These are phyloP conservation scores for Phyllosticta citribraziliensis DNA, from an alignment of 2,329 filamentous ascomycete genomes.

Conservation along the genomic window DNA sequence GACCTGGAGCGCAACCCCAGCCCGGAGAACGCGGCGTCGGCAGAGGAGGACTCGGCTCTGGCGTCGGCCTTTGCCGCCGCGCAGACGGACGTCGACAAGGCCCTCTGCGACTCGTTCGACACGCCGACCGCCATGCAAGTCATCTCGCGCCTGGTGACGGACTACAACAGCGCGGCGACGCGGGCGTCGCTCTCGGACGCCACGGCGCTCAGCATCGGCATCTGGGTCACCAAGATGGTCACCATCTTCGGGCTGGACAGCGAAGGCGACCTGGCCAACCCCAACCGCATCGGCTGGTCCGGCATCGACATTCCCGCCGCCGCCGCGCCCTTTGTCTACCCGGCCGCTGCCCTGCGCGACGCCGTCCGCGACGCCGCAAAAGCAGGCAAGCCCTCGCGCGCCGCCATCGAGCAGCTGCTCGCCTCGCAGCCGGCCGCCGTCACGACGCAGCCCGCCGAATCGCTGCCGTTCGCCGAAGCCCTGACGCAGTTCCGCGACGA, in stretches of 20 bases:
- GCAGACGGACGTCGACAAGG: slow-evolving; percentile 49
- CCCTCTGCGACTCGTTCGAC: slow-evolving; percentile 78
- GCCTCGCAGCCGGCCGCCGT: slow-evolving; percentile 13
- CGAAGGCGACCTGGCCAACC: slow-evolving; percentile 34
- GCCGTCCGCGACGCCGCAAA: slow-evolving; percentile 47
- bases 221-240: slow-evolving; percentile 75
- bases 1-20: slow-evolving; percentile 35
- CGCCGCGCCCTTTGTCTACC: slow-evolving; percentile 52
- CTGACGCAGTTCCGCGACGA: slow-evolving; percentile 49
- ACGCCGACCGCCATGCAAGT: slow-evolving; percentile 68
- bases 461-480: slow-evolving; percentile 39
- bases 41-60: slow-evolving; percentile 34
- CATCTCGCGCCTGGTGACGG: slow-evolving; percentile 68
- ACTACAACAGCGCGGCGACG: slow-evolving; percentile 52
- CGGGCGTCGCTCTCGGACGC: slow-evolving; percentile 34
- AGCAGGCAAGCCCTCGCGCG: slow-evolving; percentile 25
- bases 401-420: slow-evolving; percentile 26
- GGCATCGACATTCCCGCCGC: slow-evolving; percentile 52
- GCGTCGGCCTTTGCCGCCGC: slow-evolving; percentile 41
- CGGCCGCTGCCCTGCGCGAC: slow-evolving; percentile 48
- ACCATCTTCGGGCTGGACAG: slow-evolving; percentile 75
- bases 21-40: slow-evolving; percentile 17
- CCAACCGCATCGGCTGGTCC: slow-evolving; percentile 49
- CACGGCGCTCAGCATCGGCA: slow-evolving; percentile 48
- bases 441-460: slow-evolving; percentile 20